Evolutionary conservation across 2,329 filamentous ascomycete genomes (phyloP).

Genomic region (Myriosclerotinia curreyana): DNA sequence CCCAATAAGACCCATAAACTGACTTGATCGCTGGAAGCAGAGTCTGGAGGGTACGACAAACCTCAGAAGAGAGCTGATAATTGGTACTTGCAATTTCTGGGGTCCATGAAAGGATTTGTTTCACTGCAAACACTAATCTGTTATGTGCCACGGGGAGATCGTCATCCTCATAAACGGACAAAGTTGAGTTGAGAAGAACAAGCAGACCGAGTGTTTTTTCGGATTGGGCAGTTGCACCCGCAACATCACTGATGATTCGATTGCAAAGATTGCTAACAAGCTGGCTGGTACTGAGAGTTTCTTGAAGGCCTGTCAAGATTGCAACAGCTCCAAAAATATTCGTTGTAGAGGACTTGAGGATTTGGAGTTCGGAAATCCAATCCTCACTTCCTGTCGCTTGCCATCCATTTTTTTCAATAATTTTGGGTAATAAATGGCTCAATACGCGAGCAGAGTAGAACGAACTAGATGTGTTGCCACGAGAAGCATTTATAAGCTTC

Average conservation of each 20-base stretch:
- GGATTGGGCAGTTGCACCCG: constrained; percentile 46
- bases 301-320: constrained; percentile 51
- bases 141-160: constrained; percentile 56
- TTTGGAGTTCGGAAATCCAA: constrained; percentile 46
- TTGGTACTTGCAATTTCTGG: constrained; percentile 49
- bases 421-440: constrained; percentile 48
- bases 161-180: constrained; percentile 51
- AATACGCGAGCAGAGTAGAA: constrained; percentile 55
- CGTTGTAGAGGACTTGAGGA: constrained; percentile 48
- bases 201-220: constrained; percentile 50
- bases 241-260: constrained; percentile 58
- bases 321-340: constrained; percentile 51
- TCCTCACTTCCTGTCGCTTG: constrained; percentile 46
- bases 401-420: constrained; percentile 49
- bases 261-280: constrained; percentile 54
- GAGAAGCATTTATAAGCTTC: constrained; percentile 47
- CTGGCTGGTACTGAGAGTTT: constrained; percentile 47
- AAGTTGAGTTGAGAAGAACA: constrained; percentile 53
- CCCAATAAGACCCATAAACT: constrained; percentile 88
- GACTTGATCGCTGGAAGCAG: constrained; percentile 73
- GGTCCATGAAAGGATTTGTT: constrained; percentile 72
- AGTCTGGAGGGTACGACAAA: constrained; percentile 55
- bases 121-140: constrained; percentile 66
- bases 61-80: constrained; percentile 47
- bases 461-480: constrained; percentile 44